A percentile compares a stretch with the other conserved stretches of the same genome.
These are phyloP conservation scores for Tricharina praecox DNA, from an alignment of 495 filamentous ascomycete genomes.

Conservation along the genomic window DNA sequence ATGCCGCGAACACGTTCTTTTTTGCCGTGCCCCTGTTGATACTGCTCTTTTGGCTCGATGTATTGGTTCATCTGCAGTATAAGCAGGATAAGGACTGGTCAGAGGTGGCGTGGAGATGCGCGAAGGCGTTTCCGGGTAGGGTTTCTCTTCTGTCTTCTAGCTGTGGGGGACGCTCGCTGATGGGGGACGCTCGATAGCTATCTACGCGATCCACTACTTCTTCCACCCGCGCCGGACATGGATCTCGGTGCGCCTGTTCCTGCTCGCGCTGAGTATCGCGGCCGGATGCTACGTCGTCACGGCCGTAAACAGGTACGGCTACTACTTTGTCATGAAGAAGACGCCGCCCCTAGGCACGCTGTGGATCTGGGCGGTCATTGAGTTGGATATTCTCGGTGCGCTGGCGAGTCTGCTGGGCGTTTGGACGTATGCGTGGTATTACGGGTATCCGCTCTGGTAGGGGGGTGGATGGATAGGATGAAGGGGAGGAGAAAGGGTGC, in stretches of 20 bases:
- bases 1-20: slow-evolving; percentile 43
- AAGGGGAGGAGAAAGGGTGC: too few relatives aligned
- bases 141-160: not conserved
- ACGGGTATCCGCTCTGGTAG: slow-evolving; percentile 54
- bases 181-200: slow-evolving; percentile 33
- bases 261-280: slow-evolving; percentile 37
- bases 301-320: slow-evolving; percentile 59
- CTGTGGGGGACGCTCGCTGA: slow-evolving; percentile 20
- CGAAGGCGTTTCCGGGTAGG: slow-evolving; percentile 37
- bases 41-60: slow-evolving; percentile 74
- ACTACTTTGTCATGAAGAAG: slow-evolving; percentile 80
- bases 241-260: slow-evolving; percentile 41
- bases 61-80: slow-evolving; percentile 86
- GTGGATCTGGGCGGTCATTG: slow-evolving; percentile 87
- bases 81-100: slow-evolving; percentile 46
- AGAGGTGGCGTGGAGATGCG: slow-evolving; percentile 36
- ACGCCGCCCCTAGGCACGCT: slow-evolving; percentile 76
- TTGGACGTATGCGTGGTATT: slow-evolving; percentile 50
- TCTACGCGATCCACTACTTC: slow-evolving; percentile 43
- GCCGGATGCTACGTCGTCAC: slow-evolving; percentile 63
- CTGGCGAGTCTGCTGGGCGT: slow-evolving; percentile 42
- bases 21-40: slow-evolving; percentile 56
- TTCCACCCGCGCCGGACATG: slow-evolving; percentile 38
- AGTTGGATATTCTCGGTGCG: slow-evolving; percentile 58
- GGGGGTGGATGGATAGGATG: too few relatives aligned